Percentiles rank a stretch among this genome's conserved stretches.
Evolutionary conservation across 306 rosid genomes (phyloP).

Genomic region (Prunus fruticosa): DNA sequence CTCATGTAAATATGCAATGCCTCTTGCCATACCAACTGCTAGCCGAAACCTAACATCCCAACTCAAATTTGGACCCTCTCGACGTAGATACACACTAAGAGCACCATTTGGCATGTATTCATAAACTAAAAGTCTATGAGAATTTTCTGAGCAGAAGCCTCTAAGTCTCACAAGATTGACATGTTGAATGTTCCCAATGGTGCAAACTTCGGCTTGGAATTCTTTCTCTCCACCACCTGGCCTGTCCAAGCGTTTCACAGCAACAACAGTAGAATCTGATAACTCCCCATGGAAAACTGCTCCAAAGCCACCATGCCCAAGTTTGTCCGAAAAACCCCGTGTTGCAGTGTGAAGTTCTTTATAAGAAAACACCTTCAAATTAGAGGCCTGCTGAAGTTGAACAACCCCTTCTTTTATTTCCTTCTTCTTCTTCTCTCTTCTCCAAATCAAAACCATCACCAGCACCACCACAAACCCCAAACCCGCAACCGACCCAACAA

Average conservation of each 20-base stretch:
- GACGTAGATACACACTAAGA: slow-evolving; percentile 60
- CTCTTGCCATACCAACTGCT: slow-evolving; percentile 77
- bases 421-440: slow-evolving; percentile 21
- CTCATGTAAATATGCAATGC: slow-evolving; percentile 79
- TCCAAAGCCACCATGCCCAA: slow-evolving; percentile 91
- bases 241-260: slow-evolving; percentile 84
- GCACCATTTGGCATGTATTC: slow-evolving; percentile 84
- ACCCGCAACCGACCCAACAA: slow-evolving; percentile 41
- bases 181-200: slow-evolving; percentile 84
- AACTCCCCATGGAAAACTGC: slow-evolving; percentile 74
- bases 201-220: slow-evolving; percentile 80
- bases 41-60: slow-evolving; percentile 72
- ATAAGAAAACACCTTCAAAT: slow-evolving; percentile 60
- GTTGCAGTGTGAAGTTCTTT: slow-evolving; percentile 75
- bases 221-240: slow-evolving; percentile 86
- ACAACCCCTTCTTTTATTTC: slow-evolving; percentile 40
- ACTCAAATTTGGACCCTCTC: slow-evolving; percentile 61
- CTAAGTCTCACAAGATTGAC: slow-evolving; percentile 76
- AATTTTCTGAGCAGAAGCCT: slow-evolving; percentile 82
- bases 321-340: slow-evolving; percentile 60
- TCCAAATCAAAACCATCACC: slow-evolving; percentile 40
- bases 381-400: slow-evolving; percentile 38
- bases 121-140: slow-evolving; percentile 76
- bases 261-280: slow-evolving; percentile 53
- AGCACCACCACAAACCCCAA: slow-evolving; percentile 35